A percentile compares a stretch with the other conserved stretches of the same genome.
These are phyloP conservation scores for Aspergillaceae sp. DNA, from an alignment of 2,329 filamentous ascomycete species.

Conservation along the genomic window DNA sequence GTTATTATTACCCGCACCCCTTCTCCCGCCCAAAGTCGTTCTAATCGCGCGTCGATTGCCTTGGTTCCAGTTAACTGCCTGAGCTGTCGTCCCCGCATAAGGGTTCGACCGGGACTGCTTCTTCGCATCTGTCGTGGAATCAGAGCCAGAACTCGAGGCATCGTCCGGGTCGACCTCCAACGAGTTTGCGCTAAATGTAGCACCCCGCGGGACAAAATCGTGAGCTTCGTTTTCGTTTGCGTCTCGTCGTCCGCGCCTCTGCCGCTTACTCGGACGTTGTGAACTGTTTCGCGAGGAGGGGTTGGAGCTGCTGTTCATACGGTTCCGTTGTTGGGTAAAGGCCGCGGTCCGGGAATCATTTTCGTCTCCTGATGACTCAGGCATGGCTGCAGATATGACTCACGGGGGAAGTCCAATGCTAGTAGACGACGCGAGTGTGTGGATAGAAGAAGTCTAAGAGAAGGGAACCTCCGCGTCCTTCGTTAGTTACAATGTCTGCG, in stretches of 20 bases:
- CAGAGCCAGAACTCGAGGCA: constrained; percentile 24
- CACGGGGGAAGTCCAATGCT: background rate
- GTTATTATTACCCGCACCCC: constrained; percentile 3
- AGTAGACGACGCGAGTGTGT: too few relatives aligned
- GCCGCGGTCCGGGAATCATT: constrained; percentile 41
- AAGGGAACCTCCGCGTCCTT: background rate
- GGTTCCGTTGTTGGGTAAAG: constrained; percentile 32
- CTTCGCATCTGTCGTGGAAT: background rate
- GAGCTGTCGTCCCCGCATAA: constrained; percentile 17
- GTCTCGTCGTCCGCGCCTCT: constrained; percentile 18
- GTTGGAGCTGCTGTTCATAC: constrained; percentile 12
- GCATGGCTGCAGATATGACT: constrained; percentile 9
- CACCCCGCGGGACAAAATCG: constrained; percentile 32
- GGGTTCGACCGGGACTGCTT: constrained; percentile 9
- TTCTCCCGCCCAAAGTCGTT: constrained; percentile 31
- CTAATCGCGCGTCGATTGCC: constrained; percentile 34
- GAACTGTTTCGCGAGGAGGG: constrained; percentile 18
- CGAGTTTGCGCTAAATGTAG: constrained; percentile 25
- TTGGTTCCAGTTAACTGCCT: constrained; percentile 38
- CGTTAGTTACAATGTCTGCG: background rate
- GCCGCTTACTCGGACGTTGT: constrained; percentile 11
- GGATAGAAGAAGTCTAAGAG: background rate
- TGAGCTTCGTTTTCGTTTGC: constrained; percentile 16
- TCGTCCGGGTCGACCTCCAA: constrained; percentile 25
- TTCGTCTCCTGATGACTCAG: constrained; percentile 24